A percentile compares a stretch with the other conserved stretches of the same genome.
Conservation (phyloP, 1,139 yeast species). For the Saccharomyces hybrid region DNA sequence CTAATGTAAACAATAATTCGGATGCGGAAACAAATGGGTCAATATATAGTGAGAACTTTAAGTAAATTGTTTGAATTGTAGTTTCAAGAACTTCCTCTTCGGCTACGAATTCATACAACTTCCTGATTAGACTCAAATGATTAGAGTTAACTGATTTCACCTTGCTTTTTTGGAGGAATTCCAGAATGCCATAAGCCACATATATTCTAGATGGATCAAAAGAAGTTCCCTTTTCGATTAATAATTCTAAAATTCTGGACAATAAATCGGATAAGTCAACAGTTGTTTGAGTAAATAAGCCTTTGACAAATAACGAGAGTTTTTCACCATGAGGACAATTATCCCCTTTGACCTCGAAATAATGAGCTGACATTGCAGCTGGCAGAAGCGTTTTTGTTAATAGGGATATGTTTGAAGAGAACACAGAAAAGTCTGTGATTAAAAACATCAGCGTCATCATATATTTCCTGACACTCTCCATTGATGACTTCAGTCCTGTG, state of each 20-base stretch:
- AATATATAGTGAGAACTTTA: slow-evolving; percentile 39
- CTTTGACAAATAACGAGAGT: slow-evolving; percentile 42
- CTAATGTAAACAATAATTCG: slow-evolving; percentile 33
- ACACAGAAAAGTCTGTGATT: slow-evolving; percentile 42
- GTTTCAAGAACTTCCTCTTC: slow-evolving; percentile 55
- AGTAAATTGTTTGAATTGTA: slow-evolving; percentile 44
- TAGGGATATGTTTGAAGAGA: slow-evolving; percentile 39
- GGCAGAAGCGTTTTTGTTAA: slow-evolving; percentile 52
- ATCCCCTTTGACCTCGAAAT: slow-evolving; percentile 39
- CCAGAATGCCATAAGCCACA: slow-evolving; percentile 48
- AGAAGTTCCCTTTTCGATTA: slow-evolving; percentile 43
- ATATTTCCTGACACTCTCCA: slow-evolving; percentile 71
- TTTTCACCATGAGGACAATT: slow-evolving; percentile 54
- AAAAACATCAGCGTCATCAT: slow-evolving; percentile 51
- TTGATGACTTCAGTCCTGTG: slow-evolving; percentile 69
- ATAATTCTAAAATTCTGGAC: slow-evolving; percentile 37
- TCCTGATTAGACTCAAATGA: slow-evolving; percentile 33
- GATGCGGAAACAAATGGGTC: slow-evolving; percentile 24
- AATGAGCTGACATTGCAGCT: slow-evolving; percentile 56
- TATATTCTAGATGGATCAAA: slow-evolving; percentile 72
- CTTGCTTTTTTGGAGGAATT: slow-evolving; percentile 39
- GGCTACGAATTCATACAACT: slow-evolving; percentile 45
- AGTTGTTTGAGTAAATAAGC: slow-evolving; percentile 38
- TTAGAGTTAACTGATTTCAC: slow-evolving; percentile 32
- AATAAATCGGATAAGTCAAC: slow-evolving; percentile 24